Conservation (phyloP, 2,329 filamentous ascomycete species). For the Sarocladium kiliense region DNA sequence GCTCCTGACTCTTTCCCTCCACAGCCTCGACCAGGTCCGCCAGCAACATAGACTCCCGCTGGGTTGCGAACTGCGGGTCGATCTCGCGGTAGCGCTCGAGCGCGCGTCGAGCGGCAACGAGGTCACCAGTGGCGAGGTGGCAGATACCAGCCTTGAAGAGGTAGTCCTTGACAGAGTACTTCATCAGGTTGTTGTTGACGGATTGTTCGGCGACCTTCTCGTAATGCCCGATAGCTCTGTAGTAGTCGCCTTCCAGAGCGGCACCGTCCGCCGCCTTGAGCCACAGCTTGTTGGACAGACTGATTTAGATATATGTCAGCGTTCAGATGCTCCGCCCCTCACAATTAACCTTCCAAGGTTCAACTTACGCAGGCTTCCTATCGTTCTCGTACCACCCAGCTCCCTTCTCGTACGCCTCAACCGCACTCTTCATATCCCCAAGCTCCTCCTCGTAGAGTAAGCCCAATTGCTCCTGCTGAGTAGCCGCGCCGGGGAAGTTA, state of each 20-base stretch:
- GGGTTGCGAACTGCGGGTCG: conserved; percentile 70
- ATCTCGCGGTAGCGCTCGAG: conserved; percentile 77
- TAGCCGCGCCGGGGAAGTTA: conserved; percentile 85
- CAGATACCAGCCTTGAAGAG: conserved; percentile 92
- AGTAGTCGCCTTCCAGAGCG: conserved; percentile 78
- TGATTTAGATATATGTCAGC: conserved; percentile 26
- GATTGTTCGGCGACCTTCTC: conserved; percentile 76
- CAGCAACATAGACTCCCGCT: conserved; percentile 77
- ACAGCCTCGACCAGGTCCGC: conserved; percentile 70
- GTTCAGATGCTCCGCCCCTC: neutral
- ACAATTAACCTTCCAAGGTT: too few relatives aligned
- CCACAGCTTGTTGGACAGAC: conserved; percentile 87
- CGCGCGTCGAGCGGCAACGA: conserved; percentile 73
- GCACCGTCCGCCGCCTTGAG: conserved; percentile 87
- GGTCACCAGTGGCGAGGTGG: conserved; percentile 68
- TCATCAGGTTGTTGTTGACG: conserved; percentile 87
- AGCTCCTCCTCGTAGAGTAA: conserved; percentile 82
- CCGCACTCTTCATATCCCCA: conserved; percentile 70
- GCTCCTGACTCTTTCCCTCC: conserved; percentile 72
- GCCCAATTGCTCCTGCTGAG: conserved; percentile 82
- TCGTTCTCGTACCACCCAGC: conserved; percentile 87
- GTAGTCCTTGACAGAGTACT: conserved; percentile 92
- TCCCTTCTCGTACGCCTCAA: conserved; percentile 79
- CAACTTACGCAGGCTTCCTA: conserved; percentile 71
- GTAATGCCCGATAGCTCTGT: conserved; percentile 74